Evolutionary conservation across 2,329 filamentous ascomycete species (phyloP).

Genomic region (Aspergillus sp.): DNA sequence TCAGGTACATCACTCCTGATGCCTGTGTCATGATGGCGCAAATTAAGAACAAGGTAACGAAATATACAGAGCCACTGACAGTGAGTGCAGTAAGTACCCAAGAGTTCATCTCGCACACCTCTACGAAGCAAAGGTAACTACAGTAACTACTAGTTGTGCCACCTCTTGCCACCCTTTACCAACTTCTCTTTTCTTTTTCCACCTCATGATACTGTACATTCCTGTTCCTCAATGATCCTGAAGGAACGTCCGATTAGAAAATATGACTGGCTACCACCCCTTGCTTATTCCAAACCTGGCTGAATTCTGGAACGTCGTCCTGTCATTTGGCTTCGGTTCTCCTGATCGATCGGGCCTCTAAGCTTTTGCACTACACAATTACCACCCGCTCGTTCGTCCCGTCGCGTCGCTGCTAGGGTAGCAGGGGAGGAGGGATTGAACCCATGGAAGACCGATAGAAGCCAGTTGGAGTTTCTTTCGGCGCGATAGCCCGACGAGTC

Average conservation of each 20-base stretch:
- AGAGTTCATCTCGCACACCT: neutral
- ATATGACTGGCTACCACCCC: neutral
- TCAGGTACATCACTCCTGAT: neutral
- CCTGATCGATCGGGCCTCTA: neutral
- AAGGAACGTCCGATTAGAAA: neutral
- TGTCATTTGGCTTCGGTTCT: neutral
- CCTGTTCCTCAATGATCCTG: neutral
- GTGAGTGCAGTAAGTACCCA: no score
- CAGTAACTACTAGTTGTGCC: neutral
- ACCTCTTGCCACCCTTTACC: neutral
- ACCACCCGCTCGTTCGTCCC: neutral
- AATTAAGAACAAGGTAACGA: neutral
- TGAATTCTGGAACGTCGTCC: neutral
- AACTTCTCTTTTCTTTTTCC: neutral
- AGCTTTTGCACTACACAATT: neutral
- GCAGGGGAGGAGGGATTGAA: neutral
- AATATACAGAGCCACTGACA: neutral
- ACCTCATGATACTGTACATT: no score
- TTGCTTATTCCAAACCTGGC: neutral
- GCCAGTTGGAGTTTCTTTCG: conserved; percentile 1
- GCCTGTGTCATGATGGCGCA: neutral
- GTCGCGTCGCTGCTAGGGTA: neutral
- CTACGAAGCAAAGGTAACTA: neutral
- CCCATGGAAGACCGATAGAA: conserved; percentile 37
- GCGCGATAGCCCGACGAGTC: neutral